phyloP scores from a whole-genome alignment of 179 eudicot species.

The Drosera spatulata region DNA sequence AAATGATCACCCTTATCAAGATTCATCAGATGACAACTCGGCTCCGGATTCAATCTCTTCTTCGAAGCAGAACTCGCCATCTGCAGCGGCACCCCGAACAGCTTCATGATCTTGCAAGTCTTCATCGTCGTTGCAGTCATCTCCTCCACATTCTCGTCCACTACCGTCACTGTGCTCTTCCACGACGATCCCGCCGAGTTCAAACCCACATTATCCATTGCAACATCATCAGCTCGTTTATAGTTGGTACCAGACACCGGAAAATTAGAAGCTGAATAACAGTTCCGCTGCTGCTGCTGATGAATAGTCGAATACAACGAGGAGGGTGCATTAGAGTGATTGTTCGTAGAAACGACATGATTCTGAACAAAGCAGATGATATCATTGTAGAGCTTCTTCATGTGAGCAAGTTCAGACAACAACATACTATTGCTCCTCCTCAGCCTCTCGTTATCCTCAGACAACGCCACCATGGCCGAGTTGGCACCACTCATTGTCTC shows the following conservation, averaged over 20 bases:
- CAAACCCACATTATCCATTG: too few relatives aligned
- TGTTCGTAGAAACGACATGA: slow-evolving; percentile 45
- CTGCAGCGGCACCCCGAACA: slow-evolving; percentile 63
- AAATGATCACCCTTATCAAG: slow-evolving; percentile 41
- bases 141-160: slow-evolving; percentile 7
- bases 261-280: neutral
- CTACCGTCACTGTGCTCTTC: slow-evolving; percentile 8
- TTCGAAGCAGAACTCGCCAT: slow-evolving; percentile 15
- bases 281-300: too few relatives aligned
- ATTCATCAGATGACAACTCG: slow-evolving; percentile 6
- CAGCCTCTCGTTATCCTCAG: slow-evolving; percentile 66
- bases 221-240: too few relatives aligned
- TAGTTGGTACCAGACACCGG: neutral
- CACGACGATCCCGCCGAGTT: slow-evolving; percentile 1
- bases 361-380: slow-evolving; percentile 80
- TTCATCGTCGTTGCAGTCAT: slow-evolving; percentile 9
- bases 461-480: slow-evolving; percentile 26
- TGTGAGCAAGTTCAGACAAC: slow-evolving; percentile 64
- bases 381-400: slow-evolving; percentile 71
- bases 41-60: slow-evolving; percentile 58
- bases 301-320: slow-evolving; percentile 8
- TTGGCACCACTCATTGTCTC: neutral
- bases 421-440: slow-evolving; percentile 54
- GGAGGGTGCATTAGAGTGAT: slow-evolving; percentile 8
- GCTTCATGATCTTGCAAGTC: slow-evolving; percentile 5